phyloP scores from a whole-genome alignment of 2,329 filamentous ascomycete species.

The Stemphylium vesicarium region DNA sequence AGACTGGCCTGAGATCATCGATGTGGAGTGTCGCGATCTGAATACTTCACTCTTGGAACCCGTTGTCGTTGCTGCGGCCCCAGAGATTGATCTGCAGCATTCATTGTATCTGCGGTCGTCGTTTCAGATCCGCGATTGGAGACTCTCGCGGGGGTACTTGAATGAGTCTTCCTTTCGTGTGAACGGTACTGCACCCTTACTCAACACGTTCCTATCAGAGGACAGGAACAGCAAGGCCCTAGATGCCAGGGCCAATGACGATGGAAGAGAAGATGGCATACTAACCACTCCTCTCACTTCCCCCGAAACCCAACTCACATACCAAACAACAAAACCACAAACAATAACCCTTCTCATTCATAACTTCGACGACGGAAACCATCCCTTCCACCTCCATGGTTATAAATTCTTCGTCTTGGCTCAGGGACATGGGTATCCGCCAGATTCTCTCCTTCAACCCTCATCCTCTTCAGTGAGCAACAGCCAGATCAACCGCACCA shows the following conservation, averaged over 20 bases:
- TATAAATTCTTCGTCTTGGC: conserved; percentile 42
- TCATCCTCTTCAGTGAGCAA: conserved; percentile 11
- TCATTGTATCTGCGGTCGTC: conserved; percentile 62
- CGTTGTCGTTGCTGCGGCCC: conserved; percentile 52
- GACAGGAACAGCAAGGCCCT: conserved; percentile 34
- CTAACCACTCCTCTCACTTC: conserved; percentile 19
- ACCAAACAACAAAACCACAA: conserved; percentile 38
- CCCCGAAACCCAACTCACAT: conserved; percentile 40
- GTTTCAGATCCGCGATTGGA: conserved; percentile 65
- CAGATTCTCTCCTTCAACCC: conserved; percentile 65
- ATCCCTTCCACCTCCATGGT: conserved; percentile 50
- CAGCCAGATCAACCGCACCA: conserved; percentile 35
- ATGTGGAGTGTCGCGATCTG: conserved; percentile 60
- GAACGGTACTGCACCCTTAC: conserved; percentile 55
- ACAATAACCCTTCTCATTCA: conserved; percentile 45
- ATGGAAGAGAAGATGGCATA: conserved; percentile 1
- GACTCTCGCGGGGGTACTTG: conserved; percentile 64
- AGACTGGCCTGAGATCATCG: conserved; percentile 58
- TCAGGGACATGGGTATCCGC: conserved; percentile 39
- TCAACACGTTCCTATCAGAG: conserved; percentile 61
- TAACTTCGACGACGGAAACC: conserved; percentile 35
- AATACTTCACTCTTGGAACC: conserved; percentile 57
- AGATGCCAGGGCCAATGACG: background rate
- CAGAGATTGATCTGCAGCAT: conserved; percentile 56
- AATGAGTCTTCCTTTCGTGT: conserved; percentile 63